Base-by-base conservation (phyloP, 1,284 basidiomycete species). In the Coriolopsis trogii region DNA sequence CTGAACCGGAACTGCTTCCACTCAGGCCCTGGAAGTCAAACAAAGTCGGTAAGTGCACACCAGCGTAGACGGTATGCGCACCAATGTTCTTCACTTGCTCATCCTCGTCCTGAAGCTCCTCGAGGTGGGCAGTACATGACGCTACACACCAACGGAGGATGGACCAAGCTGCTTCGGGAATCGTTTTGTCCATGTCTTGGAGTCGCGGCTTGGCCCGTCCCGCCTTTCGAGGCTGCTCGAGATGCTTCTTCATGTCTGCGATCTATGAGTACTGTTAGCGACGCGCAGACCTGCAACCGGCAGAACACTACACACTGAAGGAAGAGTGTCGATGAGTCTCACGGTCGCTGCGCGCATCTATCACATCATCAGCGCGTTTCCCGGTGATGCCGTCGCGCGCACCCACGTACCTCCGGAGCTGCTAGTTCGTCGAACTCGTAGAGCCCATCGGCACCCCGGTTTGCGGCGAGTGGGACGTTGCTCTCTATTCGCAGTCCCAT, bases 1-100 rank as follows among this genome's bases (percentile, higher is more conserved):
- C 77, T 82, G 64, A 87, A 80, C 20, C 83, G 73, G 62, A 85
- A 86, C 55, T 86, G 84, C 23, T 72, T 70, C 76, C 79, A 85
- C 0, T 46, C 56, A 1, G 69, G 42, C 42, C 75, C 81, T 82
- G 13, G 34, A 40, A 20, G 18, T 6, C 3, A 6, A 18, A n/a
- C 10, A 51, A 36, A 29, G 13, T 40, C 18, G n/a, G 10, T 16
- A 34, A 23, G 6, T 29, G 13, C 8, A 41, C 10, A 1, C 2
- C 30, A 29, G 10, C 21, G 10, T 8, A 13, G 18, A 9, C 10
- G 3, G 6, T 9, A 6, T 0, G 56, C 68, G 43, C 59, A 82
- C 83, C 77, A 21, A 85, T 66, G 41, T 78, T 78, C 51, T 72
- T 70, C 30, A 85, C 71, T 6, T 67, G 65, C 58, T 85, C 81